Conservation (phyloP, 129 eudicot species). For the Kitagawia praeruptora region DNA sequence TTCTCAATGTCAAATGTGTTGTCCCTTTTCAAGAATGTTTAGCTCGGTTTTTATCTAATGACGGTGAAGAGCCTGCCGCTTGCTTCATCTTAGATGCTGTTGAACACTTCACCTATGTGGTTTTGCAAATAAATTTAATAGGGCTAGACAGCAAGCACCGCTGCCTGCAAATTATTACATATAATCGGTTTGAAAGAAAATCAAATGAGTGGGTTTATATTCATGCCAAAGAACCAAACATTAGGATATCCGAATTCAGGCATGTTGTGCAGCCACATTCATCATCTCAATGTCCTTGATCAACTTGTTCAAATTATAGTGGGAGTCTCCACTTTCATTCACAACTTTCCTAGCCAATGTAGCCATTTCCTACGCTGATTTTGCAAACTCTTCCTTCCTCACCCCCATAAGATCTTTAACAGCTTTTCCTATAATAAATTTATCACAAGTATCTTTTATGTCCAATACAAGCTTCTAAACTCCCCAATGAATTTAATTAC, state of each 20-base stretch:
- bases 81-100: too few species aligned
- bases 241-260: neutral
- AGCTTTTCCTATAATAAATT: conserved; percentile 18
- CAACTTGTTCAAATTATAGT: neutral
- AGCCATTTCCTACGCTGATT: conserved; percentile 14
- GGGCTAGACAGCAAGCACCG: too few species aligned
- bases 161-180: too few species aligned
- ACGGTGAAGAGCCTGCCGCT: too few species aligned
- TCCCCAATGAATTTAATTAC: conserved; percentile 11
- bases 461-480: conserved; percentile 27
- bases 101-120: too few species aligned
- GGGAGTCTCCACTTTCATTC: conserved; percentile 16
- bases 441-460: conserved; percentile 31
- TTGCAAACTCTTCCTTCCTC: conserved; percentile 18
- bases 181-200: too few species aligned
- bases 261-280: neutral
- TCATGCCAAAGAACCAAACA: too few species aligned
- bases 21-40: too few species aligned
- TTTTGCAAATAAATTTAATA: too few species aligned
- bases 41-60: too few species aligned
- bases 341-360: conserved; percentile 4
- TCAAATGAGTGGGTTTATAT: too few species aligned
- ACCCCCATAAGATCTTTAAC: conserved; percentile 21
- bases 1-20: too few species aligned
- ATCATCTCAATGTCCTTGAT: conserved; percentile 17